These are phyloP conservation scores for Alternaria atra DNA, from an alignment of 2,329 filamentous ascomycete genomes.

Conservation along the genomic window DNA sequence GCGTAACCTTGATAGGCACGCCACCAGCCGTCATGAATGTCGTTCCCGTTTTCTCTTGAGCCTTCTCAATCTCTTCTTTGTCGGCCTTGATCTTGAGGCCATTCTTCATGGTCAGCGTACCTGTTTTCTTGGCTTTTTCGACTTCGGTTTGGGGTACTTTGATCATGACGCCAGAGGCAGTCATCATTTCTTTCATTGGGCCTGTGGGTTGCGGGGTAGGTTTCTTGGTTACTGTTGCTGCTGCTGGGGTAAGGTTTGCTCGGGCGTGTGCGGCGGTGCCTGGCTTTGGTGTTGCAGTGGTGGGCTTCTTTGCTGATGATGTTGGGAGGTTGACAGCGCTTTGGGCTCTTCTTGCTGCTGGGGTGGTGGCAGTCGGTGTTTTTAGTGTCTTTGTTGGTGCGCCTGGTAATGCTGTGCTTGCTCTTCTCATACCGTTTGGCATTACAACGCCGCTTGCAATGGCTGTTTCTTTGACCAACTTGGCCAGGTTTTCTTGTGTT, in stretches of 20 bases:
- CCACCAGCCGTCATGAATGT: constrained; percentile 43
- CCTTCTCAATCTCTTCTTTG: constrained; percentile 45
- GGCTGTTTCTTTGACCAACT: constrained; percentile 50
- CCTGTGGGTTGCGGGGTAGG: constrained; percentile 29
- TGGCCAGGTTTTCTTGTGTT: constrained; percentile 50
- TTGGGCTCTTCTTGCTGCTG: constrained; percentile 32
- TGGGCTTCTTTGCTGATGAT: constrained; percentile 21
- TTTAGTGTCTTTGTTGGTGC: constrained; percentile 34
- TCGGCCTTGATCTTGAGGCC: constrained; percentile 43
- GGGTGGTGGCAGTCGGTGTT: constrained; percentile 22
- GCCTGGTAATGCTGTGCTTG: constrained; percentile 39
- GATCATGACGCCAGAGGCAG: constrained; percentile 45
- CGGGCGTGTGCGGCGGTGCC: constrained; percentile 21
- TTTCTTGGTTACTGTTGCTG: constrained; percentile 15
- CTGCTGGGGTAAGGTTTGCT: constrained; percentile 8
- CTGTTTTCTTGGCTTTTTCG: constrained; percentile 44
- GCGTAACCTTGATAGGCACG: constrained; percentile 45
- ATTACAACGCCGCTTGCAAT: constrained; percentile 48
- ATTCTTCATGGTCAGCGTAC: constrained; percentile 41
- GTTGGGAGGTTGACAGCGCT: constrained; percentile 34
- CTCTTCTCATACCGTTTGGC: constrained; percentile 41
- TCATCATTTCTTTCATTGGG: constrained; percentile 42
- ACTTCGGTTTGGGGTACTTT: constrained; percentile 44
- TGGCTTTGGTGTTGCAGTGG: constrained; percentile 16
- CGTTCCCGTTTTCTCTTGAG: constrained; percentile 37